Base-by-base conservation (phyloP, 805 yeast genomes). In the Vanderwaltozyma yarrowii region DNA sequence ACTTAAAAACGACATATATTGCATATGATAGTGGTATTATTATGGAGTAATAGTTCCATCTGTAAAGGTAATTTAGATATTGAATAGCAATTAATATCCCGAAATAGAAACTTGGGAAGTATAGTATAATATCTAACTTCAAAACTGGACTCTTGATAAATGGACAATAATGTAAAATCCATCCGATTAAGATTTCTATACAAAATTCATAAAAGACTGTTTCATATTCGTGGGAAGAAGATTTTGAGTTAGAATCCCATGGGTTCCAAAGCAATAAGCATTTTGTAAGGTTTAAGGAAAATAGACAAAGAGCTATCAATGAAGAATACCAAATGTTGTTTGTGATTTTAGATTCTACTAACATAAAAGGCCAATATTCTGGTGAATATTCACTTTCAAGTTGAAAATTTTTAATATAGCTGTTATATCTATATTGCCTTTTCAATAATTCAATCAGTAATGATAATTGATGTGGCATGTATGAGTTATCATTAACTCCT, bases 101-200 rank as follows among this genome's bases (percentile, higher is more conserved):
- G 18, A 56, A 40, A 4, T 49, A 29, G 26, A 50, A 42, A 34
- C 54, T 43, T 16, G 55, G 54, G n/a, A 54, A 30, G 28, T 53
- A 58, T n/a, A 44, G 46, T 4, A 28, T 33, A 4, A 46, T 30
- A 16, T 32, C 37, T n/a, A 52, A 32, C 29, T 49, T 43, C 7
- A 41, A 37, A 33, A 47, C 51, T 14, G 51, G 41, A 17, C 47
- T 42, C 30, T 45, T 39, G 14, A 40, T 26, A 32, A 53, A 54
- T n/a, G 51, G 44, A 24, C 45, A 44, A 28, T 40, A 54, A 37
- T 54, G 59, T 15, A 56, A 16, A 5, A 54, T 35, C 62, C 62
- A 58, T 8, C 59, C 63, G 5, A 50, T 7, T 16, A 42, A 21
- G 15, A 43, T 47, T 35, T 57, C 57, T 1, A 41, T 2, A 3